Evolutionary conservation across 1,139 yeast species (phyloP).

Genomic region (Wickerhamomyces sp.): DNA sequence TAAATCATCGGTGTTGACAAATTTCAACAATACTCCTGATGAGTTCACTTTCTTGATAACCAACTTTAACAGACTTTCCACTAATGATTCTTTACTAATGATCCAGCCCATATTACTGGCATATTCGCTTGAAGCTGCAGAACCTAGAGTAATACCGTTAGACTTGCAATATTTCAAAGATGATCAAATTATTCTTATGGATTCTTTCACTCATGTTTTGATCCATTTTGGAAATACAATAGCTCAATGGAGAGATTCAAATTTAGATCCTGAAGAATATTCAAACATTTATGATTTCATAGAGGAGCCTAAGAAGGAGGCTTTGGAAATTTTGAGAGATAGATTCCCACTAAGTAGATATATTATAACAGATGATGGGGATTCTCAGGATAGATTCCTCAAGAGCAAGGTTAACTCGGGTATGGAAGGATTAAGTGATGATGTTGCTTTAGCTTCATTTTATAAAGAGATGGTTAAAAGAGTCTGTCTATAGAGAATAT

Average conservation of each 20-base stretch:
- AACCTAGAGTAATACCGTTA: slow-evolving; percentile 28
- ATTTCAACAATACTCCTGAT: slow-evolving; percentile 67
- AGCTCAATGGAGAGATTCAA: slow-evolving; percentile 60
- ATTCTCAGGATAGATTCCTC: slow-evolving; percentile 65
- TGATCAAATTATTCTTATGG: slow-evolving; percentile 54
- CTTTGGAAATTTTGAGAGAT: slow-evolving; percentile 38
- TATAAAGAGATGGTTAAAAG: slow-evolving; percentile 1
- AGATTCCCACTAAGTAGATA: slow-evolving; percentile 66
- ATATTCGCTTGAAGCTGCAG: slow-evolving; percentile 1
- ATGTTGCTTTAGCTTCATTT: slow-evolving; percentile 4
- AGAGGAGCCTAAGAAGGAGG: slow-evolving; percentile 57
- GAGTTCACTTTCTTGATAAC: slow-evolving; percentile 66
- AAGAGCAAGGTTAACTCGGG: slow-evolving; percentile 56
- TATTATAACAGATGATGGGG: slow-evolving; percentile 62
- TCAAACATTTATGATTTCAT: slow-evolving; percentile 52
- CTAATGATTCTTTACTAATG: slow-evolving; percentile 57
- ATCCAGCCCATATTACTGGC: slow-evolving; percentile 60
- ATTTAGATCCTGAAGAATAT: slow-evolving; percentile 53
- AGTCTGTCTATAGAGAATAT: slow-evolving; percentile 6
- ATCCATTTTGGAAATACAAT: slow-evolving; percentile 59
- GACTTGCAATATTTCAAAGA: slow-evolving; percentile 57
- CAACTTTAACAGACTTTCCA: slow-evolving; percentile 52
- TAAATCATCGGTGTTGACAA: slow-evolving; percentile 63
- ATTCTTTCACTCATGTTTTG: slow-evolving; percentile 63
- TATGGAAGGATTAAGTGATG: slow-evolving; percentile 6